These are phyloP conservation scores for Xylariaceae sp. DNA, from an alignment of 2,329 filamentous ascomycete genomes.

Conservation along the genomic window DNA sequence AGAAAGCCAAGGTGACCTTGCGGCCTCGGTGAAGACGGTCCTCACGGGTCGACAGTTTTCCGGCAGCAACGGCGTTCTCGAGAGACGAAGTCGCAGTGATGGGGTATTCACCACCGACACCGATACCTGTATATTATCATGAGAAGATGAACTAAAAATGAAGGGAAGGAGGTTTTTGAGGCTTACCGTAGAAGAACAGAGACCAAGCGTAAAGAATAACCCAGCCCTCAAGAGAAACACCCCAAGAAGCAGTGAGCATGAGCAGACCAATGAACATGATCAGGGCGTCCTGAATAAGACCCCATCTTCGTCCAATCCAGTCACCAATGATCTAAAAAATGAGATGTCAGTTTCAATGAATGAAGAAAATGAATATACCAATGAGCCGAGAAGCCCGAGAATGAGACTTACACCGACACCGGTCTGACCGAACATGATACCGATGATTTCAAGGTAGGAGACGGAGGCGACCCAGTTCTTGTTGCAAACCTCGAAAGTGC, in stretches of 20 bases:
- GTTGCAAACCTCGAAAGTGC: slow-evolving; percentile 57
- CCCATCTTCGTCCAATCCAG: slow-evolving; percentile 87
- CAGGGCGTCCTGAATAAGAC: slow-evolving; percentile 87
- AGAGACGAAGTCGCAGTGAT: slow-evolving; percentile 96
- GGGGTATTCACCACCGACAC: slow-evolving; percentile 83
- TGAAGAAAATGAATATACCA: not conserved
- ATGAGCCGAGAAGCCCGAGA: not conserved
- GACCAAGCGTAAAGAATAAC: slow-evolving; percentile 96
- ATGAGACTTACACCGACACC: slow-evolving; percentile 63
- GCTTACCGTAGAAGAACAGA: slow-evolving; percentile 75
- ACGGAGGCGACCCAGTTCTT: slow-evolving; percentile 77
- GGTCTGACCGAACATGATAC: slow-evolving; percentile 92
- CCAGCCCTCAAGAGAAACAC: slow-evolving; percentile 81
- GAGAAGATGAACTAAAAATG: slow-evolving; percentile 31
- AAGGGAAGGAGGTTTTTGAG: slow-evolving; percentile 27
- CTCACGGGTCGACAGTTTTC: slow-evolving; percentile 82
- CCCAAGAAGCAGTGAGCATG: slow-evolving; percentile 91
- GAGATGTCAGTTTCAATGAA: slow-evolving; percentile 16
- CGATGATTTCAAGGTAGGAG: slow-evolving; percentile 86
- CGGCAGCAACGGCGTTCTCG: slow-evolving; percentile 81
- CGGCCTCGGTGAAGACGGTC: slow-evolving; percentile 93
- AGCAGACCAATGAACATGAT: slow-evolving; percentile 93
- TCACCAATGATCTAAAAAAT: slow-evolving; percentile 48
- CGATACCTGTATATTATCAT: slow-evolving; percentile 37
- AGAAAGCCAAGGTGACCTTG: slow-evolving; percentile 90